Evolutionary conservation across 116 monocot species (phyloP).

Genomic region (Trichopus zeylanicus): DNA sequence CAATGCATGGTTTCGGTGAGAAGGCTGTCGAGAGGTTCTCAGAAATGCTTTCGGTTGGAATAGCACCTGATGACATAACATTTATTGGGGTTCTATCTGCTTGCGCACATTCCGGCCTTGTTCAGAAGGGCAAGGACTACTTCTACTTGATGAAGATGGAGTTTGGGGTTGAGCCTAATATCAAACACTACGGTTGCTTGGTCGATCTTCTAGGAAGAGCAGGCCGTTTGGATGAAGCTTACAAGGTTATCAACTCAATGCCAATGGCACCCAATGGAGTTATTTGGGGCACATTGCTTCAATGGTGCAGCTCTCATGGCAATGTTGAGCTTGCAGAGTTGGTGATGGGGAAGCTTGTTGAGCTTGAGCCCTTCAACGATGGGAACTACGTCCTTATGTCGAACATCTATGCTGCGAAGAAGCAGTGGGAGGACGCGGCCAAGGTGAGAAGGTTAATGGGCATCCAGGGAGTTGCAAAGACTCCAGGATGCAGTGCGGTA

Average conservation of each 20-base stretch:
- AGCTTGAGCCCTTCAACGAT: slow-evolving; percentile 49
- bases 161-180: slow-evolving; percentile 24
- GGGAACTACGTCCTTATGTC: slow-evolving; percentile 53
- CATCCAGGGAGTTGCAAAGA: slow-evolving; percentile 22
- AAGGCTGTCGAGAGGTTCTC: slow-evolving; percentile 26
- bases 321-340: slow-evolving; percentile 23
- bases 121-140: slow-evolving; percentile 31
- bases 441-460: slow-evolving; percentile 34
- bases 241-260: slow-evolving; percentile 37
- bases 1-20: slow-evolving; percentile 31
- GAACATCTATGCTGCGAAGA: slow-evolving; percentile 45
- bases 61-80: slow-evolving; percentile 39
- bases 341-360: slow-evolving; percentile 29
- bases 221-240: slow-evolving; percentile 45
- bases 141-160: slow-evolving; percentile 36
- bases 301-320: slow-evolving; percentile 23
- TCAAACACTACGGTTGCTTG: slow-evolving; percentile 69
- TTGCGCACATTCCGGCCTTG: slow-evolving; percentile 46
- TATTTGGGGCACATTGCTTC: slow-evolving; percentile 45
- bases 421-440: slow-evolving; percentile 39
- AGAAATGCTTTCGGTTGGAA: slow-evolving; percentile 19
- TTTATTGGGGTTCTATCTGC: slow-evolving; percentile 40
- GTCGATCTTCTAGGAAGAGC: slow-evolving; percentile 70
- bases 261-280: slow-evolving; percentile 35
- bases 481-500: slow-evolving; percentile 55